Evolutionary conservation across 2,329 filamentous ascomycete genomes (phyloP), one percentile per base, ranked within the genome.

Genomic region (Hypoxylon sp.): DNA sequence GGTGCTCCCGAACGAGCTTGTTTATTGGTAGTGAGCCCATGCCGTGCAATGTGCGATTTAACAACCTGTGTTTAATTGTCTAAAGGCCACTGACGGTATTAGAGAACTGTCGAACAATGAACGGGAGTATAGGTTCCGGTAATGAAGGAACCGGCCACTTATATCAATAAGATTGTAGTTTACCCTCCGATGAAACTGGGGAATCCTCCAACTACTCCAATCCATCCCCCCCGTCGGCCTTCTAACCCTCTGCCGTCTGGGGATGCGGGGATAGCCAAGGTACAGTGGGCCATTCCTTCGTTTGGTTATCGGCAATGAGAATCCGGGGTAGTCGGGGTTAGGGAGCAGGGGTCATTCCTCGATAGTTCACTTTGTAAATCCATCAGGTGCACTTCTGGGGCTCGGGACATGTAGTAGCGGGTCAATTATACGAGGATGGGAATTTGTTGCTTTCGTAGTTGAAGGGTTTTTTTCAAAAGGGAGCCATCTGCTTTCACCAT

Each of bases 1-100:
- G 43, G 14, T 71, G 73, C 50, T 73, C 68, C 30, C 59, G 53
- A 19, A 66, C 67, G 51, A 73, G 63, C 55, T 69, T 67, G 14
- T 39, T 56, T 5, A 29, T 21, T 46, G 51, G 11, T n/a, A 67
- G n/a, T 12, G 56, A 64, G 5, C 61, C 65, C 65, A 67, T 67
- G 2, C 12, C 37, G 23, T 30, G 2, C 4, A 30, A 23, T 29
- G 32, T 9, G 12, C 34, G 51, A 11, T 48, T n/a, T 56, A 47
- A 47, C 21, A 16, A 19, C n/a, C 12, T 39, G 16, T 51, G 2
- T 46, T 21, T 39, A n/a, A 11, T 2, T 2, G 12, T 27, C 29
- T 34, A 8, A 43, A 29, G 19, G 5, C 9, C 39, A 6, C 23
- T 25, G 46, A 30, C 1, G 30, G 21, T 21, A 32, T 23, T 12